Evolutionary conservation across 2,329 filamentous ascomycete genomes (phyloP), one percentile per base, ranked within the genome.

Genomic region (Fusarium sp.): DNA sequence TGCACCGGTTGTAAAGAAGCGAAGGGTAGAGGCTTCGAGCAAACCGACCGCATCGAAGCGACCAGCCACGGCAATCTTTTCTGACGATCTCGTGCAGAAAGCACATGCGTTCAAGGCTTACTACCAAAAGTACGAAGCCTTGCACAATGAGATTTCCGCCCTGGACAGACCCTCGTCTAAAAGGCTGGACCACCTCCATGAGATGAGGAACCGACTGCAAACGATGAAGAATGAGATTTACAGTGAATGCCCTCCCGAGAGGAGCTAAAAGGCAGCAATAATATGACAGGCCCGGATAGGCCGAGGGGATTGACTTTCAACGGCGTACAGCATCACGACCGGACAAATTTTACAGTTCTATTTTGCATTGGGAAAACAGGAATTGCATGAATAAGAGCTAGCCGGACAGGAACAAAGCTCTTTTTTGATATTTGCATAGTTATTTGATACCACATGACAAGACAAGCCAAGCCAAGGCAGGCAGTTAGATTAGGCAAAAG

Each of bases 201-300:
- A 86, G 16, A 87, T 90, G 87, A 85, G 87, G 59, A 79, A 83
- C 29, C 81, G 84, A 34, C 79, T 91, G 50, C 81, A 84, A 68
- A 70, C 71, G n/a, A 85, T 90, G 84, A 91, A 91, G 82, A 81
- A 77, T 69, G 83, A 88, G 62, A 90, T 91, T 46, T 86, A 88
- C 72, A 79, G 78, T 68, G 82, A 84, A 77, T 82, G 77, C 75
- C 80, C 75, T 58, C 80, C 69, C 7, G 72, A 73, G 32, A 75
- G 75, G 64, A 70, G 66, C 34, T 77, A 65, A 72, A 63, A 25
- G 52, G 64, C 46, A 54, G 51, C 49, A 50, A 51, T 74, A 70
- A 73, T 67, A 63, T 52, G 38, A 60, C 53, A 56, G 65, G 61
- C 59, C 38, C 51, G 62, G 46, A 63, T 44, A 52, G 51, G 61